A percentile compares a stretch with the other conserved stretches of the same genome.
Evolutionary conservation across 495 filamentous ascomycete species (phyloP).

Genomic region (Aspergillus indologenus): DNA sequence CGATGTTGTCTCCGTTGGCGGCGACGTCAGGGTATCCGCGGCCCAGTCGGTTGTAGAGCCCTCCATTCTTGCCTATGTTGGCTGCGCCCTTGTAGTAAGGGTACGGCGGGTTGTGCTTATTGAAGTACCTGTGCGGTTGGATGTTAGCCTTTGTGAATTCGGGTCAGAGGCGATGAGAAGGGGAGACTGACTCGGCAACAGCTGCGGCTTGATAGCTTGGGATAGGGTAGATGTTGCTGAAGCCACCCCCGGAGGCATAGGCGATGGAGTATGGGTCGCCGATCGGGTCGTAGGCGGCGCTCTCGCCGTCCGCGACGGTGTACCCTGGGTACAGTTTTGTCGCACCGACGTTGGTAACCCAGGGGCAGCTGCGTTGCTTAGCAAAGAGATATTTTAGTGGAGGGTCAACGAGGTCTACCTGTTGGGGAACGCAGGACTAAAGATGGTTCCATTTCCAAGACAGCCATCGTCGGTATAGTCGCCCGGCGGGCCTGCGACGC

Average conservation of each 20-base stretch:
- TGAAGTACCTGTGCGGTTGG: slow-evolving; percentile 39
- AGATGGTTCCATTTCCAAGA: slow-evolving; percentile 42
- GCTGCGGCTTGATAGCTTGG: slow-evolving; percentile 56
- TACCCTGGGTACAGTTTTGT: slow-evolving; percentile 36
- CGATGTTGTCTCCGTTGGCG: slow-evolving; percentile 59
- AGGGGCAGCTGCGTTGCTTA: slow-evolving; percentile 40
- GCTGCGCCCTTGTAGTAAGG: slow-evolving; percentile 36
- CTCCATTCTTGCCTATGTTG: slow-evolving; percentile 43
- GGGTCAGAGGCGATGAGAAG: background rate
- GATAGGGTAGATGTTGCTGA: slow-evolving; percentile 63
- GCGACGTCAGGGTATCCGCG: slow-evolving; percentile 65
- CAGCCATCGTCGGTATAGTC: slow-evolving; percentile 31
- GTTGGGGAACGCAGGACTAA: slow-evolving; percentile 47
- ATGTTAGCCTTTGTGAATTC: background rate
- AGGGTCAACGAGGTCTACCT: slow-evolving; percentile 1
- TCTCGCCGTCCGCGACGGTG: slow-evolving; percentile 29
- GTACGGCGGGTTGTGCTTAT: slow-evolving; percentile 44
- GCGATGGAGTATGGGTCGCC: slow-evolving; percentile 38
- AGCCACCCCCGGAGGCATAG: slow-evolving; percentile 58
- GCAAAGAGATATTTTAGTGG: background rate
- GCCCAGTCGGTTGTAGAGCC: slow-evolving; percentile 57
- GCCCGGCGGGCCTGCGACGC: slow-evolving; percentile 48
- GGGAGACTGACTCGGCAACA: slow-evolving; percentile 34
- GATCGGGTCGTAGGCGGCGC: slow-evolving; percentile 33
- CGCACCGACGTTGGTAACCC: slow-evolving; percentile 50